Evolutionary conservation across 192 early-diverging fungal genomes (phyloP), one percentile per base, ranked within the genome.

Genomic region (Linnemannia zychae): DNA sequence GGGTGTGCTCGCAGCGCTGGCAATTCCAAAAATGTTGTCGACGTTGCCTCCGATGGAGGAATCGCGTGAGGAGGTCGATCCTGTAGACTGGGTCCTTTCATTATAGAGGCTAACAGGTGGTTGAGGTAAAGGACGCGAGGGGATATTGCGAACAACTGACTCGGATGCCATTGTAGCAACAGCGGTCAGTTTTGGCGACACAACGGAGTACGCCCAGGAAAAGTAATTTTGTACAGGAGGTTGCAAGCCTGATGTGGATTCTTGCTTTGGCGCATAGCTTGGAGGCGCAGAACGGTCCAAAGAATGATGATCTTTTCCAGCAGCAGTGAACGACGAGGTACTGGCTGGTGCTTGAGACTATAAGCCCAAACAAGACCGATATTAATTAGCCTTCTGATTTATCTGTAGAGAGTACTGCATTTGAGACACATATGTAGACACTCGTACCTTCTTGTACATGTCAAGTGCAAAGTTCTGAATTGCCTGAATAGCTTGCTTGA

Each of bases 101-200:
- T 1, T 52, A 22, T 84, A 84, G 1, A 84, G 52, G 38, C 75
- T 78, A 31, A 84, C 72, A 1, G 76, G 77, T 24, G 77, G 77
- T 22, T 79, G 72, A 20, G 82, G 77, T 4, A 79, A 37, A 22
- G 83, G 83, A 2, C 77, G 77, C 24, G 77, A 40, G 20, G 83
- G 77, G 36, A 72, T 67, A 1, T 79, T 72, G 37, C 77, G 82
- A 34, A 15, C 44, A 24, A 70, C 71, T 13, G 70, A 52, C 49
- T 79, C 66, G 20, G 74, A 72, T 17, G 83, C 78, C 83, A 85
- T 85, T 0, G 83, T 79, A 0, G 83, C 83, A 37, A 72, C 83
- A 44, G 83, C 77, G 57, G 74, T 40, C 28, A 85, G 40, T 47
- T 76, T 79, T 20, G 83, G 83, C 15, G 77, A 79, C 48, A 85